Evolutionary conservation across 331 rosid species (phyloP).

Genomic region (Rosa hybrid): DNA sequence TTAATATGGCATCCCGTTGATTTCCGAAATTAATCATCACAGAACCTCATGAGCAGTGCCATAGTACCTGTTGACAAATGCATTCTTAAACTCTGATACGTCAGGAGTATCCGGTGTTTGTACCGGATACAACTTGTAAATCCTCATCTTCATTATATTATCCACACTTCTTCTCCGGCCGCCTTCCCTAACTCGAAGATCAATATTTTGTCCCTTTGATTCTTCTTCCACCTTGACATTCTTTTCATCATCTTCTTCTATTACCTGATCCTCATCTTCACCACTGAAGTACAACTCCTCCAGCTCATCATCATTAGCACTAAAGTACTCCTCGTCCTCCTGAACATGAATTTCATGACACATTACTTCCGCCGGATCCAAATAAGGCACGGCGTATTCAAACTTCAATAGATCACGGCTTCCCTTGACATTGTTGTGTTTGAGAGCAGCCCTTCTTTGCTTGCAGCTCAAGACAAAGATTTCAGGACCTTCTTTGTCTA

Average conservation of each 20-base stretch:
- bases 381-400: constrained; percentile 92
- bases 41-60: constrained; percentile 9
- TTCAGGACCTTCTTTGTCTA: constrained; percentile 66
- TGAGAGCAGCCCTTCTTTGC: constrained; percentile 90
- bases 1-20: neutral
- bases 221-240: neutral
- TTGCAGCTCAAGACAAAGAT: constrained; percentile 83
- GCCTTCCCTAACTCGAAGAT: neutral
- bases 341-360: neutral
- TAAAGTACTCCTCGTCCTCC: constrained; percentile 67
- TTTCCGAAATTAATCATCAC: neutral
- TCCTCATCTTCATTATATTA: neutral
- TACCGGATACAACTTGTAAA: constrained; percentile 10
- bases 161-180: neutral
- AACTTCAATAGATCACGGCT: constrained; percentile 71
- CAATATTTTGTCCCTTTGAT: constrained; percentile 35
- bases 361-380: constrained; percentile 47
- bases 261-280: neutral
- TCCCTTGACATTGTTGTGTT: constrained; percentile 64
- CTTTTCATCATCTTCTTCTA: neutral
- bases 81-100: neutral
- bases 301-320: constrained; percentile 44
- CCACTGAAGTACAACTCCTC: neutral
- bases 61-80: constrained; percentile 11
- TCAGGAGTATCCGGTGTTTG: constrained; percentile 16